Conservation (phyloP, 495 filamentous ascomycete species). For the Xylaria sp. region DNA sequence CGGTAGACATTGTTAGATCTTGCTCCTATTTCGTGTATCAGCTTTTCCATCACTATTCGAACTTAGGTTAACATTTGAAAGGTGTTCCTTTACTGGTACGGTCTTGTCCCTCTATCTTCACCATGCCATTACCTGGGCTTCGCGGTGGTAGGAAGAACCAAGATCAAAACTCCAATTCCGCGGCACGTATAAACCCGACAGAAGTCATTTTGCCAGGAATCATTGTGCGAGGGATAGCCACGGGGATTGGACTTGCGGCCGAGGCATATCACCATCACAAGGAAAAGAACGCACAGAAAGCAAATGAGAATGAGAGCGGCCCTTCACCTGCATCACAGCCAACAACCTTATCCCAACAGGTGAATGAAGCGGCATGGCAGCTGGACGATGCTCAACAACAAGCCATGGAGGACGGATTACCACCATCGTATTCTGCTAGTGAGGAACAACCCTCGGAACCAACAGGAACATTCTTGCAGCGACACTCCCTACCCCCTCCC, state of each 20-base stretch:
- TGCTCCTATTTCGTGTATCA: no score
- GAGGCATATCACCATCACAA: constrained; percentile 32
- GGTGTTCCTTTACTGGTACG: neutral
- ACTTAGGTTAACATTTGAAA: no score
- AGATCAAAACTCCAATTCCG: neutral
- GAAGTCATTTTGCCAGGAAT: neutral
- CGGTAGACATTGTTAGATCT: no score
- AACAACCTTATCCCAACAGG: constrained; percentile 38
- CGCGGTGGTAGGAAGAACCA: constrained; percentile 7
- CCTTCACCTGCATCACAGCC: constrained; percentile 15
- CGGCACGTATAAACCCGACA: neutral
- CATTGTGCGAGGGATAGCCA: constrained; percentile 35
- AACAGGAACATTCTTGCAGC: constrained; percentile 10
- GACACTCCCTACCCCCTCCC: neutral
- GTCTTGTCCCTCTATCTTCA: neutral
- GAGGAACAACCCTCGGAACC: neutral
- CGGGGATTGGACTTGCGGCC: constrained; percentile 58
- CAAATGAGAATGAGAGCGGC: constrained; percentile 38
- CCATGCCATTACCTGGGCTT: neutral
- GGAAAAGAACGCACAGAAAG: constrained; percentile 46
- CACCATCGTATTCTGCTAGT: neutral
- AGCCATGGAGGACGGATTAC: constrained; percentile 12
- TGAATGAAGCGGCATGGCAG: constrained; percentile 57
- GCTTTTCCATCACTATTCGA: no score
- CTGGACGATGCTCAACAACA: constrained; percentile 59